Conservation (phyloP, 2,329 filamentous ascomycete species). For the Arthrinium puccinioides region DNA sequence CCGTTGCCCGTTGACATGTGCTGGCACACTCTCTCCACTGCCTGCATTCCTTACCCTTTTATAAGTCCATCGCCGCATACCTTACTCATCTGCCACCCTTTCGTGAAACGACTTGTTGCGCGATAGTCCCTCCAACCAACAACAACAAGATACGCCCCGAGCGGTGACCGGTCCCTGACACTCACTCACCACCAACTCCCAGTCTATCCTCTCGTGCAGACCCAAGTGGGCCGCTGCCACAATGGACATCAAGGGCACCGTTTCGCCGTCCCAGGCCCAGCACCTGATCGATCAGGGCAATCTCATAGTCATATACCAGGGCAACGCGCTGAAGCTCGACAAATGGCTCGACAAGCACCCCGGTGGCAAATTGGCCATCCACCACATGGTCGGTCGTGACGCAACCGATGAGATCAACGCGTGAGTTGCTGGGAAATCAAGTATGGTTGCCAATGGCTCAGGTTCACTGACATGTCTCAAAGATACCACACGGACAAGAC, state of each 20-base stretch:
- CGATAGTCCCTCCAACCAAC: too few species aligned
- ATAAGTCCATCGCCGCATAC: too few species aligned
- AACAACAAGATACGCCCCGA: too few species aligned
- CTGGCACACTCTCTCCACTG: too few species aligned
- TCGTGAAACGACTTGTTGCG: too few species aligned
- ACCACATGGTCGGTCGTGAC: conserved; percentile 55
- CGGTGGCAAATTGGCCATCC: conserved; percentile 49
- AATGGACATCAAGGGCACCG: conserved; percentile 29
- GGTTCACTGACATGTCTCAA: conserved; percentile 7
- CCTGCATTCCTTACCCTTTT: too few species aligned
- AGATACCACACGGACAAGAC: conserved; percentile 52
- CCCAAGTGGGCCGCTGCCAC: too few species aligned
- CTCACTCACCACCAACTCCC: too few species aligned
- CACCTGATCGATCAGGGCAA: conserved; percentile 46
- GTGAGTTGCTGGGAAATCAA: conserved; percentile 32
- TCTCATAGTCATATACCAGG: conserved; percentile 49
- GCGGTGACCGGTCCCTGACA: too few species aligned
- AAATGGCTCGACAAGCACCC: conserved; percentile 53
- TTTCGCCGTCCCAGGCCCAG: conserved; percentile 39
- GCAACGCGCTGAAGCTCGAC: conserved; percentile 46
- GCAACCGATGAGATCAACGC: conserved; percentile 52
- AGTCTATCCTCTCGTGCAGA: too few species aligned
- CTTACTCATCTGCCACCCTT: too few species aligned
- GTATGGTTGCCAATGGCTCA: neutral
- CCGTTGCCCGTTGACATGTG: too few species aligned